These are phyloP conservation scores for Dothiorella sarmentorum DNA, from an alignment of 2,329 filamentous ascomycete species.

Conservation along the genomic window DNA sequence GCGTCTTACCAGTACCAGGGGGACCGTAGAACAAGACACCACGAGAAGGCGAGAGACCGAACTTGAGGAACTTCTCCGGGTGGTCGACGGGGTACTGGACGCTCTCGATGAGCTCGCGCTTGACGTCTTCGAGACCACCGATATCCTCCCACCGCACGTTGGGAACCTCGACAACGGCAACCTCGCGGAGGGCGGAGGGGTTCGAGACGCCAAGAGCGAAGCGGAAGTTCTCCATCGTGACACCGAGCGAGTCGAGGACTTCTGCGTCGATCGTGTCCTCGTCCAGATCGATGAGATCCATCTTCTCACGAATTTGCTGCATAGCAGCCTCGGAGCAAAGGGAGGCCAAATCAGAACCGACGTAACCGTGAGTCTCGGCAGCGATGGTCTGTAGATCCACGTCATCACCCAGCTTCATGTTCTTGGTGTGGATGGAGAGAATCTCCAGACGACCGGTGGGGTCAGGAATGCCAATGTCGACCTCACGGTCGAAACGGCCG, in stretches of 20 bases:
- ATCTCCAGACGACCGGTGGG: conserved; percentile 98
- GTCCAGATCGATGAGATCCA: conserved; percentile 98
- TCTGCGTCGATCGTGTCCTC: conserved; percentile 99
- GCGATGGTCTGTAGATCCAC: conserved; percentile 97
- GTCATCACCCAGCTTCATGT: conserved; percentile 98
- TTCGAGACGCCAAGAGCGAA: conserved; percentile 98
- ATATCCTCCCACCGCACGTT: conserved; percentile 99
- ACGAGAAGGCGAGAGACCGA: conserved; percentile 93
- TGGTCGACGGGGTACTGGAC: conserved; percentile 99
- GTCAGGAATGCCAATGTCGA: conserved; percentile 97
- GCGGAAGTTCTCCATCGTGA: conserved; percentile 99
- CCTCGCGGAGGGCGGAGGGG: conserved; percentile 96
- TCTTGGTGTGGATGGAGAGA: conserved; percentile 99
- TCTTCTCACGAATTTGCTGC: conserved; percentile 99
- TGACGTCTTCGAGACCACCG: conserved; percentile 95
- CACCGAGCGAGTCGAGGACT: conserved; percentile 94
- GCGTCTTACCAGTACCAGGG: conserved; percentile 99
- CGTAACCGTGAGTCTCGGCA: conserved; percentile 96
- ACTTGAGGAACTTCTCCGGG: conserved; percentile 99
- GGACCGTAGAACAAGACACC: conserved; percentile 99
- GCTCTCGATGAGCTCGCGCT: conserved; percentile 98
- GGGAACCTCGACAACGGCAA: conserved; percentile 97
- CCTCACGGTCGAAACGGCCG: conserved; percentile 97
- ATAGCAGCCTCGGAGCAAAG: conserved; percentile 99
- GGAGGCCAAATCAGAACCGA: conserved; percentile 96